Base-by-base conservation (phyloP, 2,329 filamentous ascomycete genomes). In the Phaeophleospora eucalypticola region DNA sequence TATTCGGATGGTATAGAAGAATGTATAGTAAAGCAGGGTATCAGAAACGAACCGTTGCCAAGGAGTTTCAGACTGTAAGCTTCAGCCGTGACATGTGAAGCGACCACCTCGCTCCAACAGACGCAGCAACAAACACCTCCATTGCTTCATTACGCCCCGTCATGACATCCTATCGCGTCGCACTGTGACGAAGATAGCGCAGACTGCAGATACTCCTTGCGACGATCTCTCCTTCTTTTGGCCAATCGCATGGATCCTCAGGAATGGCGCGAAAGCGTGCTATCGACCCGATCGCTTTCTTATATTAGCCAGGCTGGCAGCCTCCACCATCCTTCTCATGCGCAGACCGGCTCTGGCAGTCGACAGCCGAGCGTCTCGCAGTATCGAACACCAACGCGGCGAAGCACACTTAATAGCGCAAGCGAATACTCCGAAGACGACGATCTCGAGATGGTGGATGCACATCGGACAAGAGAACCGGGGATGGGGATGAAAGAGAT, bases 201-300 rank as follows among this genome's bases (percentile, higher is more conserved):
- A n/a, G n/a, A n/a, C n/a, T n/a, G n/a, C n/a, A n/a, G n/a, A n/a
- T n/a, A n/a, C n/a, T n/a, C n/a, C n/a, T n/a, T n/a, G n/a, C n/a
- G n/a, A n/a, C n/a, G n/a, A n/a, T n/a, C n/a, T n/a, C n/a, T n/a
- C n/a, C n/a, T n/a, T n/a, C n/a, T n/a, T n/a, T n/a, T n/a, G n/a
- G 12, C 24, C 24, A 29, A 29, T 29, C 24, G 12, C 24, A 29
- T 29, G 24, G 24, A 36, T 36, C 24, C 24, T 29, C 24, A 29
- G 7, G 34, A 51, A 43, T 59, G 58, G 57, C 58, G 57, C 48
- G 59, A 65, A 46, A 57, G 54, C 15, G 63, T 65, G 38, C 55
- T 65, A n/a, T 64, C 62, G 18, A 65, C 64, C 3, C 62, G 64
- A 49, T 61, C 60, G 6, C 58, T 66, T 32, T 64, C 63, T 33